Percentiles rank a stretch among this genome's conserved stretches.
Evolutionary conservation across 2,329 filamentous ascomycete species (phyloP).

Genomic region (Penicillium oxalicum): DNA sequence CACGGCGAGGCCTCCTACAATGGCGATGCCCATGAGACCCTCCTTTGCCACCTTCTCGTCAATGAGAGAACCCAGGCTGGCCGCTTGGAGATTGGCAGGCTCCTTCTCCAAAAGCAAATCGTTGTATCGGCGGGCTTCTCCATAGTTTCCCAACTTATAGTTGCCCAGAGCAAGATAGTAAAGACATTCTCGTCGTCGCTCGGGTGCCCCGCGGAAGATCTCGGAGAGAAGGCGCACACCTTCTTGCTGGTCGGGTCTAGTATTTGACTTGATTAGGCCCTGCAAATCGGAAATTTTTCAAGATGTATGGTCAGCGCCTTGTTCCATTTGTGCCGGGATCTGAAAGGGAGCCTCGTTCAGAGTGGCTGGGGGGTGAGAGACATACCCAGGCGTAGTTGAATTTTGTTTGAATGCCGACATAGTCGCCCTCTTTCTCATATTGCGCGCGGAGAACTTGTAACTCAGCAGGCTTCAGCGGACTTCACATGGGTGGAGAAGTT

Average conservation of each 20-base stretch:
- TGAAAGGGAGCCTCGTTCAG: background rate
- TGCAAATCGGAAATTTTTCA: slow-evolving; percentile 32
- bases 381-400: slow-evolving; percentile 99
- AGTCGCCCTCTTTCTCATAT: slow-evolving; percentile 95
- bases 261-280: slow-evolving; percentile 91
- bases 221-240: slow-evolving; percentile 90
- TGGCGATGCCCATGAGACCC: slow-evolving; percentile 87
- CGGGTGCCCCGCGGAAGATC: slow-evolving; percentile 89
- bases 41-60: slow-evolving; percentile 96
- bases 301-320: slow-evolving; percentile 10
- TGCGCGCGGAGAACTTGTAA: slow-evolving; percentile 87
- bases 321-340: too few species aligned
- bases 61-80: slow-evolving; percentile 78
- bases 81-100: slow-evolving; percentile 82
- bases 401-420: slow-evolving; percentile 95
- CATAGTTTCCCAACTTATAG: slow-evolving; percentile 97
- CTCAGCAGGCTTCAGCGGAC: slow-evolving; percentile 84
- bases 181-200: slow-evolving; percentile 92
- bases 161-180: slow-evolving; percentile 97
- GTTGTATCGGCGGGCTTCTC: slow-evolving; percentile 89
- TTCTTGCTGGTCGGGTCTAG: slow-evolving; percentile 81
- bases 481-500: slow-evolving; percentile 33
- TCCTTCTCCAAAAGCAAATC: slow-evolving; percentile 87
- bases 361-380: background rate
- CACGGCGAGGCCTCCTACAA: slow-evolving; percentile 86